Evolutionary conservation across 345 rosid genomes (phyloP).

Genomic region (Syzygium aqueum): DNA sequence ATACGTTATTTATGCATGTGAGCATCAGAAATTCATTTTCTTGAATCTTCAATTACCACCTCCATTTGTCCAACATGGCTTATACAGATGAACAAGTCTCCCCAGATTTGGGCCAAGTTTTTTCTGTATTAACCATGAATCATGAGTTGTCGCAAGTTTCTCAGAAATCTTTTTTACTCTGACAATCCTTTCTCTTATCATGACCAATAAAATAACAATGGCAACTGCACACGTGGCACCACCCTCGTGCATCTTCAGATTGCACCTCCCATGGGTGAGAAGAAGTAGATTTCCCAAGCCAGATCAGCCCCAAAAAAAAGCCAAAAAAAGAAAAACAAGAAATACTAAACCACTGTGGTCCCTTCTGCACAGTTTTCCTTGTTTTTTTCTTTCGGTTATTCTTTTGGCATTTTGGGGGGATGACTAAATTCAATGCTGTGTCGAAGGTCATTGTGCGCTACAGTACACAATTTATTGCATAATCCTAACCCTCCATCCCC

Average conservation of each 20-base stretch:
- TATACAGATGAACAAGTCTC: background rate
- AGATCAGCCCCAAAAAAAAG: background rate
- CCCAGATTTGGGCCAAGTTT: background rate
- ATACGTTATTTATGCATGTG: background rate
- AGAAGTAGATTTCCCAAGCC: slow-evolving; percentile 11
- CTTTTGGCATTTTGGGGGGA: background rate
- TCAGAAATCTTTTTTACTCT: background rate
- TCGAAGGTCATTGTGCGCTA: background rate
- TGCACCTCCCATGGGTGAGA: background rate
- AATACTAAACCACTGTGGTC: background rate
- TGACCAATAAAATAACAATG: background rate
- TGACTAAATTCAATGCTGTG: background rate
- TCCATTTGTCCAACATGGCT: background rate
- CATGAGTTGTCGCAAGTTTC: background rate
- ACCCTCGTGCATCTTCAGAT: slow-evolving; percentile 5
- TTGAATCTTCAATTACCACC: background rate
- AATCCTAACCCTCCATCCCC: background rate
- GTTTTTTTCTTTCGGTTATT: background rate
- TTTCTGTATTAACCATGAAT: background rate
- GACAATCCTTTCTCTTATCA: slow-evolving; percentile 12
- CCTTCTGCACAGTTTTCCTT: background rate
- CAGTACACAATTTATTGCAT: background rate
- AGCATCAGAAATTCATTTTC: background rate
- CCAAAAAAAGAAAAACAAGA: background rate
- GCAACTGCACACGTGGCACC: slow-evolving; percentile 8